Conservation (phyloP, 495 filamentous ascomycete genomes). For the Daldinia grandis region DNA sequence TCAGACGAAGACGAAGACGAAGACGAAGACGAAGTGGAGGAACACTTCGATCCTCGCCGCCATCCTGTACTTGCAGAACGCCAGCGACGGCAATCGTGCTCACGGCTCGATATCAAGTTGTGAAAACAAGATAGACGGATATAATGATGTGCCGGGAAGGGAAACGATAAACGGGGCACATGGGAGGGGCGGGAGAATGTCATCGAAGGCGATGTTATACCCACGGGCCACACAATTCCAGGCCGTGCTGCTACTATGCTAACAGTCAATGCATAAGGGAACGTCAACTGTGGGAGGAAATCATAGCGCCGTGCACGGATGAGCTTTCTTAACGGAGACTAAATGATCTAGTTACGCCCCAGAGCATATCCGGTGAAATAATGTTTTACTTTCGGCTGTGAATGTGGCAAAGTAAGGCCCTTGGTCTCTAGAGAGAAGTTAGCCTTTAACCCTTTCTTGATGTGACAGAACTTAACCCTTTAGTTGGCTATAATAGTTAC, state of each 20-base stretch:
- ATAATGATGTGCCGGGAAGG: neutral
- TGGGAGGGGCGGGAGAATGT: no score
- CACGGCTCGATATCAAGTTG: neutral
- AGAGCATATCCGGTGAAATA: no score
- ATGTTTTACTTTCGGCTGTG: no score
- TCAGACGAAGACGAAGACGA: neutral
- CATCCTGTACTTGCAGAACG: neutral
- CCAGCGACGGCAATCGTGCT: neutral
- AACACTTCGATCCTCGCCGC: neutral
- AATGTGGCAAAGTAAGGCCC: no score
- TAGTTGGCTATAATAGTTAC: no score
- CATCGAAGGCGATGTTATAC: neutral
- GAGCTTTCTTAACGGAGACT: neutral
- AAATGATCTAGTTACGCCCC: no score
- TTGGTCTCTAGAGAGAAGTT: no score
- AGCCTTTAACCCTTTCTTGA: no score
- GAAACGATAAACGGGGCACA: neutral
- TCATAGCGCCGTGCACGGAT: neutral
- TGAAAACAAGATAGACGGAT: neutral
- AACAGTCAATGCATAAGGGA: neutral
- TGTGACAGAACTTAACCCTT: no score
- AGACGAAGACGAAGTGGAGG: neutral
- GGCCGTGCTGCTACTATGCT: neutral
- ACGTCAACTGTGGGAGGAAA: no score
- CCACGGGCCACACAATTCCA: neutral